Evolutionary conservation across 345 rosid species (phyloP), one percentile per base, ranked within the genome.

Genomic region (Dipteronia dyeriana): DNA sequence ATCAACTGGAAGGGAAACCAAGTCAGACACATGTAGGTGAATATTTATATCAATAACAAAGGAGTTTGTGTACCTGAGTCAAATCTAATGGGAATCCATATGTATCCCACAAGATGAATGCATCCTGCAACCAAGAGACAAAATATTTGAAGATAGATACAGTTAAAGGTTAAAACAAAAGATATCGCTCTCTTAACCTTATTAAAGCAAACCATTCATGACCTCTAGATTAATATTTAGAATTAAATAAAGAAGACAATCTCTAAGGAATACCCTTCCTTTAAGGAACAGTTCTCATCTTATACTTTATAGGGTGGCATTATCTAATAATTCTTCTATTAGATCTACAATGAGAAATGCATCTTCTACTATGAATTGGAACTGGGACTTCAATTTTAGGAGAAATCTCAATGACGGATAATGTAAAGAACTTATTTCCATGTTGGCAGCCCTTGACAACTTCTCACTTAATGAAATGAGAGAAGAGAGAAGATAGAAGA

Each of bases 41-140:
- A 68, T 31, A 73, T 3, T 4, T n/a, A 62, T 4, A 47, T 54
- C 34, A 60, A n/a, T 77, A 76, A 80, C 9, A 41, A 51, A 70
- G 73, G 22, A 70, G 19, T 22, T 6, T 6, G 19, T 51, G 34
- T 88, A 95, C 99, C 96, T 94, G 97, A 78, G 98, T 96, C 80
- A 96, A 85, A 87, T 96, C 98, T 84, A 96, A 69, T 22, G 98
- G 97, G 85, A 96, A 96, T 79, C 99, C 99, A 88, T 84, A 96
- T 47, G 97, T 96, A 75, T 94, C 98, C 99, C 98, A 96, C 81
- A 96, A 83, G 84, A 94, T 73, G 86, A 96, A 94, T 75, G 98
- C 98, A 83, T 92, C 97, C 98, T 94, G 92, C 85, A 89, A 80
- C 71, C 67, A 68, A 57, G 41, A 77, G 68, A 49, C 1, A 47